phyloP scores from a whole-genome alignment of 2,329 filamentous ascomycete species.

The Rutstroemia sp. region DNA sequence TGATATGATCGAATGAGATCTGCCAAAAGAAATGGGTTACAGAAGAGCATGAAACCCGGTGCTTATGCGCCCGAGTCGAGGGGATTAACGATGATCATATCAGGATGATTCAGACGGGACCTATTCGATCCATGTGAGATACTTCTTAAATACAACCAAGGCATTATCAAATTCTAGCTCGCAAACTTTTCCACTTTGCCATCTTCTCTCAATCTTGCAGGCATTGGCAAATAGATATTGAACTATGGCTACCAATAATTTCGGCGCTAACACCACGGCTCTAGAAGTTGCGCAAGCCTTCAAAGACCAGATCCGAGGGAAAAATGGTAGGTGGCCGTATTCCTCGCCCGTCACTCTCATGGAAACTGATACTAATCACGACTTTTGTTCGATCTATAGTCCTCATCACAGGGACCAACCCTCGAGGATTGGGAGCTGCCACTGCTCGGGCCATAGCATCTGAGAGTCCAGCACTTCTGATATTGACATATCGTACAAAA shows the following conservation, averaged over 20 bases:
- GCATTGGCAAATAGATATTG: conserved; percentile 23
- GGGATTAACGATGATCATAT: too few relatives aligned
- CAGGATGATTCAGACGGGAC: too few relatives aligned
- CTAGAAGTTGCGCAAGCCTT: conserved; percentile 34
- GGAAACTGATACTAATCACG: not conserved
- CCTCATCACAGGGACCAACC: conserved; percentile 16
- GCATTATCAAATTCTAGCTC: not conserved
- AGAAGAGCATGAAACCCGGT: too few relatives aligned
- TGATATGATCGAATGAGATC: too few relatives aligned
- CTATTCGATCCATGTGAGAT: too few relatives aligned
- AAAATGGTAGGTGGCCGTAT: conserved; percentile 10
- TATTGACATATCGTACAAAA: conserved; percentile 16
- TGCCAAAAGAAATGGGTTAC: too few relatives aligned
- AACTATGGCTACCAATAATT: conserved; percentile 24
- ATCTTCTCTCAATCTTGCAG: not conserved
- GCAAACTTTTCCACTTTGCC: not conserved
- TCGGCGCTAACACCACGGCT: conserved; percentile 31
- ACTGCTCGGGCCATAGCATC: conserved; percentile 21
- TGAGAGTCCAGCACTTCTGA: conserved; percentile 13
- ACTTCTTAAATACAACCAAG: too few relatives aligned
- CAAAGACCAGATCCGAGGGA: conserved; percentile 29
- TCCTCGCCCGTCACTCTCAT: not conserved
- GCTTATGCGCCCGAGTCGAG: too few relatives aligned
- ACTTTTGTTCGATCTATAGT: conserved; percentile 15
- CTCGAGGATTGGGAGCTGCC: conserved; percentile 14